phyloP scores from a whole-genome alignment of 148 eudicot species.

The Salicornia ramosissima region DNA sequence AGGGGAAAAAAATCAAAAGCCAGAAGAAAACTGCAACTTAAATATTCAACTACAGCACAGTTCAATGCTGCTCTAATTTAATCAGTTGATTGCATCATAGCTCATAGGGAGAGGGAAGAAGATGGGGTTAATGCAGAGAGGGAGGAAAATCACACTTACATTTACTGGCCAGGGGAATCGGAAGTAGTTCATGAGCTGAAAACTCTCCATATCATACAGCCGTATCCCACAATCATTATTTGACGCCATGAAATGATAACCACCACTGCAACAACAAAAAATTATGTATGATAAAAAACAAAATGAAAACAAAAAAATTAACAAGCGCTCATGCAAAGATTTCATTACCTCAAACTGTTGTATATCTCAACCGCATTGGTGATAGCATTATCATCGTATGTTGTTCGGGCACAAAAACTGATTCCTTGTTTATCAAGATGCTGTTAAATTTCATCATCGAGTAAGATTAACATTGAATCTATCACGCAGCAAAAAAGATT shows the following conservation, averaged over 20 bases:
- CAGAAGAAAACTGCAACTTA: not conserved
- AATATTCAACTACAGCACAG: not conserved
- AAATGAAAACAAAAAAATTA: not conserved
- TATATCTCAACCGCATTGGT: constrained; percentile 87
- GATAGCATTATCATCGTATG: constrained; percentile 81
- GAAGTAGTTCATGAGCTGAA: constrained; percentile 68
- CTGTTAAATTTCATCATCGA: constrained; percentile 34
- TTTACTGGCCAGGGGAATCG: constrained; percentile 87
- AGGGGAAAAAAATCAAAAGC: not conserved
- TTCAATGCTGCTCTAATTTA: not conserved
- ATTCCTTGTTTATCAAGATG: constrained; percentile 64
- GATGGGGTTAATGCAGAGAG: no score
- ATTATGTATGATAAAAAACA: not conserved
- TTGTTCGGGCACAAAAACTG: constrained; percentile 70
- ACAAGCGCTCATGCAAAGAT: not conserved
- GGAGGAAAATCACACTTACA: constrained; percentile 41
- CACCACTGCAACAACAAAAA: constrained; percentile 51
- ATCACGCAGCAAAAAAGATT: not conserved
- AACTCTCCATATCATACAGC: constrained; percentile 78
- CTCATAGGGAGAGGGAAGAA: not conserved
- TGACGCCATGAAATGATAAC: constrained; percentile 64
- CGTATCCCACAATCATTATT: constrained; percentile 83
- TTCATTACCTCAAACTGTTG: constrained; percentile 50
- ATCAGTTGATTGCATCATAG: not conserved
- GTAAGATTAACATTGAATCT: not conserved